Evolutionary conservation across 805 yeast species (phyloP).

Genomic region (Saturnispora kantuleensis): DNA sequence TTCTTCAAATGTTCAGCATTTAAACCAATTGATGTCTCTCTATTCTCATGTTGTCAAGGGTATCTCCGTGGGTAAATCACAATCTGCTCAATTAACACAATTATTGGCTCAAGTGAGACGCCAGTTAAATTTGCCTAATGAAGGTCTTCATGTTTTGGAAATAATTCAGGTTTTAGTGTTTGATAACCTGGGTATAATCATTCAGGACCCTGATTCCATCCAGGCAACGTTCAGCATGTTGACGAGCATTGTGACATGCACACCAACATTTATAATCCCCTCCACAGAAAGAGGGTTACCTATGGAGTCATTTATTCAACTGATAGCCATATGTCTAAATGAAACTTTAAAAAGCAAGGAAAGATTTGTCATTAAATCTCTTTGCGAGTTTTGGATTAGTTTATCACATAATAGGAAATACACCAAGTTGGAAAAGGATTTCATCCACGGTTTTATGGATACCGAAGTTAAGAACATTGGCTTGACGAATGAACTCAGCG

Average conservation of each 20-base stretch:
- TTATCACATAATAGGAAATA: conserved; percentile 24
- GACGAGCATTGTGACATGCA: conserved; percentile 4
- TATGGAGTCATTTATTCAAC: neutral
- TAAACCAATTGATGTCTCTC: conserved; percentile 24
- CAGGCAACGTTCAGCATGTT: conserved; percentile 44
- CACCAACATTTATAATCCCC: conserved; percentile 29
- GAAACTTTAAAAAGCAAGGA: conserved; percentile 38
- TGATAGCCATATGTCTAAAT: conserved; percentile 21
- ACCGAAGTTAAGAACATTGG: neutral
- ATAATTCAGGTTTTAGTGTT: conserved; percentile 32
- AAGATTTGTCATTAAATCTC: conserved; percentile 42
- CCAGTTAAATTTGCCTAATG: conserved; percentile 11
- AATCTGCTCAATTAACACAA: neutral
- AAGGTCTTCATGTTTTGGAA: conserved; percentile 16
- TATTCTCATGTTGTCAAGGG: conserved; percentile 25
- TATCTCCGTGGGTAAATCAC: conserved; percentile 20
- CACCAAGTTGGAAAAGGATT: conserved; percentile 3
- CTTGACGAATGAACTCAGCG: neutral
- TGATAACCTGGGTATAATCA: conserved; percentile 21
- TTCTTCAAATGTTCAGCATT: conserved; percentile 22
- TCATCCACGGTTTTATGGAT: neutral
- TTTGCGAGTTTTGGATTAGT: conserved; percentile 46
- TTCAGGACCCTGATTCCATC: conserved; percentile 51
- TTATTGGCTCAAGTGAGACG: neutral
- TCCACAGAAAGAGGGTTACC: conserved; percentile 13